phyloP scores from a whole-genome alignment of 768 basidiomycete genomes.

The Amyloporia xantha region DNA sequence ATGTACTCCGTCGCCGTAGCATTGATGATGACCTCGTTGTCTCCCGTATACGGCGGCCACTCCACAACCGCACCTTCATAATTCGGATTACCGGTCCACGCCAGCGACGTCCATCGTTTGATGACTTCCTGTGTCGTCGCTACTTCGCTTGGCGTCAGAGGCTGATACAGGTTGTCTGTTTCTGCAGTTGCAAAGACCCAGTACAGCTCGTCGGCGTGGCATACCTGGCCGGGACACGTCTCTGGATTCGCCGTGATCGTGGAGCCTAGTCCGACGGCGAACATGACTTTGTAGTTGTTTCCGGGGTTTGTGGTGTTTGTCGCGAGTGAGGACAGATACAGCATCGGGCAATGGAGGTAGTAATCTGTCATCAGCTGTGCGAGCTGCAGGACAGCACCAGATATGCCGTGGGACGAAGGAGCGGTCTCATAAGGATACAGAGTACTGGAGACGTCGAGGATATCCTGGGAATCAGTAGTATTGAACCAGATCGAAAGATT shows the following conservation, averaged over 20 bases:
- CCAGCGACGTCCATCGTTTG: constrained; percentile 9
- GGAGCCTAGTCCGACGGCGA: constrained; percentile 5
- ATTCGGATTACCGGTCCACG: constrained; percentile 8
- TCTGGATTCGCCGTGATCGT: constrained; percentile 7
- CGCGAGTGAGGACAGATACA: constrained; percentile 8
- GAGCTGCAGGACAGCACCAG: constrained; percentile 6
- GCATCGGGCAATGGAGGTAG: constrained; percentile 5
- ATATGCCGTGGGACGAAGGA: constrained; percentile 1
- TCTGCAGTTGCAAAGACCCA: constrained; percentile 10
- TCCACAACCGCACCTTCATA: constrained; percentile 6
- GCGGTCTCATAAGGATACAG: constrained; percentile 8
- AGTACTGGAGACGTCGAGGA: constrained; percentile 1
- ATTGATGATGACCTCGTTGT: constrained; percentile 8
- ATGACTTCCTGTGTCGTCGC: constrained; percentile 8
- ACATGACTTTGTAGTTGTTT: constrained; percentile 8
- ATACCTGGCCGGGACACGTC: constrained; percentile 9
- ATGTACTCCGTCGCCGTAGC: constrained; percentile 1
- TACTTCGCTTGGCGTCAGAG: constrained; percentile 3
- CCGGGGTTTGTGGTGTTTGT: constrained; percentile 5
- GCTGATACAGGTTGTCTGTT: constrained; percentile 9
- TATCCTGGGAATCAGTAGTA: constrained; percentile 4
- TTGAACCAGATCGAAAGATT: constrained; percentile 8
- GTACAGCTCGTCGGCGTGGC: constrained; percentile 10
- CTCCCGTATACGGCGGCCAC: constrained; percentile 7
- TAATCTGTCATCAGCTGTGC: constrained; percentile 8